Base-by-base conservation (phyloP, 2,329 filamentous ascomycete species). In the Davidsoniella virescens region DNA sequence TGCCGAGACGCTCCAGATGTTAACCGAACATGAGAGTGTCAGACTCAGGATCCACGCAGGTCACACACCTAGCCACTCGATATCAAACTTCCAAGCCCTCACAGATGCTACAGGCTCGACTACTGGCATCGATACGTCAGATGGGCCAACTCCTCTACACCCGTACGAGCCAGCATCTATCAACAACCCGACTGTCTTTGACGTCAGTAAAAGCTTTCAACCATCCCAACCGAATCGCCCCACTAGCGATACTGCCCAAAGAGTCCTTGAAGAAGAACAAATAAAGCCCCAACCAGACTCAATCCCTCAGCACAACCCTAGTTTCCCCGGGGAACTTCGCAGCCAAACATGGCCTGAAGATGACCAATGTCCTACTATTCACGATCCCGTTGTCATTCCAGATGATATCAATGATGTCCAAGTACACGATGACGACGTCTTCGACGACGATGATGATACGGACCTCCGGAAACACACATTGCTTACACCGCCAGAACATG, bases 31-130 rank as follows among this genome's bases (percentile, higher is more conserved):
- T 5, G 74, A 72, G 56, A 65, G 66, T 41, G 65, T 64, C 45
- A 67, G 76, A 42, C 68, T 78, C 39, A 77, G 69, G 0, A 74
- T 80, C 69, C 71, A 80, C 59, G 76, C 76, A 17, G 76, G 76
- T 1, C 76, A 80, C 60, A 80, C 76, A 1, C 76, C 76, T 5
- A 78, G 70, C 47, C 75, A 78, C 58, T 76, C 74, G 1, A 63
- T 77, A 9, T 76, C 75, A 4, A 61, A 70, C 2, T 61, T 76
- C 14, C 66, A 66, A 10, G 70, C 58, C 23, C 57, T 56, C 49
- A 59, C 61, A 10, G 54, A 59, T 8, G 52, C 41, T 25, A 55
- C 50, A 12, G 33, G 43, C 26, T 50, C n/a, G 46, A 52, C 43
- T 7, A 43, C 43, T 16, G 47, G 39, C 17, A 44, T 45, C 25